Conservation (phyloP, 1,284 basidiomycete genomes). For the Trichosporon faecale region DNA sequence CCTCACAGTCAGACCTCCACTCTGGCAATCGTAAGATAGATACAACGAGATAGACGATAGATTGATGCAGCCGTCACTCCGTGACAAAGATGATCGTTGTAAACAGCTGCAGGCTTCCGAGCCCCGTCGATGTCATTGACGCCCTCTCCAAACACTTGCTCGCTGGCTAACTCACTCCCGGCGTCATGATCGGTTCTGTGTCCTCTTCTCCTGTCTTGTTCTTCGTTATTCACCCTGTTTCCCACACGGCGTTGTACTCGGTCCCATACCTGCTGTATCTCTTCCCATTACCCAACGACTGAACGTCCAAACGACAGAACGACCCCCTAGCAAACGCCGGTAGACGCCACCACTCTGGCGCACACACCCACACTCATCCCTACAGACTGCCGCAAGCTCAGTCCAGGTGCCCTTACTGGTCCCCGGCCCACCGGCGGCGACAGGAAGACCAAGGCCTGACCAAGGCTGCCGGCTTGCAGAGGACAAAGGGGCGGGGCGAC, state of each 20-base stretch:
- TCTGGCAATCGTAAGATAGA: not conserved
- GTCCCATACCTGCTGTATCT: not conserved
- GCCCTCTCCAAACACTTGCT: not conserved
- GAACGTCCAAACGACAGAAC: not conserved
- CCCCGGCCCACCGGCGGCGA: not conserved
- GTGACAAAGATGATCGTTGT: not conserved
- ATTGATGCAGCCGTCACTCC: not conserved
- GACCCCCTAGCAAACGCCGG: no score
- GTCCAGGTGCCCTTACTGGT: not conserved
- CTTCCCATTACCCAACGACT: no score
- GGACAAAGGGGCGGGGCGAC: no score
- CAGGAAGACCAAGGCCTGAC: not conserved
- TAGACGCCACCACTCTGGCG: not conserved
- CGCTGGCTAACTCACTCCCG: no score
- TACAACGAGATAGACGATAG: not conserved
- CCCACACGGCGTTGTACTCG: not conserved
- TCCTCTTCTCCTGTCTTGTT: not conserved
- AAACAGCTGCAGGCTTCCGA: not conserved
- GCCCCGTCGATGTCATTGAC: not conserved
- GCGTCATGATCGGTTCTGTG: not conserved
- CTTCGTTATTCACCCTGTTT: not conserved
- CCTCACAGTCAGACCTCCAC: not conserved
- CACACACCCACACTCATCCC: not conserved
- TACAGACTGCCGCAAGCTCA: not conserved
- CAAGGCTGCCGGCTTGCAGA: no score